Evolutionary conservation across 108 stramenopile species (phyloP).

Genomic region (Epithemia pelagica): DNA sequence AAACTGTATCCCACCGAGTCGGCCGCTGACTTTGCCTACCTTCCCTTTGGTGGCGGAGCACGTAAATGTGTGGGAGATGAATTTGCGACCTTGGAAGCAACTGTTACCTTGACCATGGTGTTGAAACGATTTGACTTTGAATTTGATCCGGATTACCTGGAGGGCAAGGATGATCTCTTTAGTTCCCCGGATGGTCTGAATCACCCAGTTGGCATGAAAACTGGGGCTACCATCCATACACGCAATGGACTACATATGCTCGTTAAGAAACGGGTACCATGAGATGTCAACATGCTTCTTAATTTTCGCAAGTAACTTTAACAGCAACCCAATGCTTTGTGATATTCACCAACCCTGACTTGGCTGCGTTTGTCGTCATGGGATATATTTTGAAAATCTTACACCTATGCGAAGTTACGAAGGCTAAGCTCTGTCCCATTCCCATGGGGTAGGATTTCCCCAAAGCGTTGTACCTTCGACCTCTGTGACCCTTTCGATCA

Average conservation of each 20-base stretch:
- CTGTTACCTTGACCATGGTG: conserved; percentile 88
- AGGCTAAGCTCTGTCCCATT: too few relatives aligned
- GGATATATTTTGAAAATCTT: too few relatives aligned
- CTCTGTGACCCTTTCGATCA: too few relatives aligned
- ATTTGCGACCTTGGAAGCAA: conserved; percentile 91
- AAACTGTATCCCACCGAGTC: conserved; percentile 91
- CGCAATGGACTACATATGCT: conserved; percentile 85
- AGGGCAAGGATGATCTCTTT: conserved; percentile 16
- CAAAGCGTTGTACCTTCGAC: too few relatives aligned
- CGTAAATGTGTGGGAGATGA: conserved; percentile 97
- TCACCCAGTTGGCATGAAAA: conserved; percentile 92
- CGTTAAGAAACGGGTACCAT: conserved; percentile 55
- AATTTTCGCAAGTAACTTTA: too few relatives aligned
- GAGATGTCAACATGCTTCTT: too few relatives aligned
- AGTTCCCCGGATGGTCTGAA: conserved; percentile 55
- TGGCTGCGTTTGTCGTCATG: too few relatives aligned
- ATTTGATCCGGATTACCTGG: conserved; percentile 51
- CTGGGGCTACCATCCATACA: conserved; percentile 96
- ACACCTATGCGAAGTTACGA: too few relatives aligned
- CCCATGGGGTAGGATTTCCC: too few relatives aligned
- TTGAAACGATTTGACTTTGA: conserved; percentile 89
- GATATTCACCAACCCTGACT: too few relatives aligned
- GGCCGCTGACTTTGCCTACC: conserved; percentile 83
- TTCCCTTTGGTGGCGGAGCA: conserved; percentile 90
- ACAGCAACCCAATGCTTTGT: too few relatives aligned